These are phyloP conservation scores for Medicago truncatula DNA, from an alignment of 306 rosid species.

Conservation along the genomic window DNA sequence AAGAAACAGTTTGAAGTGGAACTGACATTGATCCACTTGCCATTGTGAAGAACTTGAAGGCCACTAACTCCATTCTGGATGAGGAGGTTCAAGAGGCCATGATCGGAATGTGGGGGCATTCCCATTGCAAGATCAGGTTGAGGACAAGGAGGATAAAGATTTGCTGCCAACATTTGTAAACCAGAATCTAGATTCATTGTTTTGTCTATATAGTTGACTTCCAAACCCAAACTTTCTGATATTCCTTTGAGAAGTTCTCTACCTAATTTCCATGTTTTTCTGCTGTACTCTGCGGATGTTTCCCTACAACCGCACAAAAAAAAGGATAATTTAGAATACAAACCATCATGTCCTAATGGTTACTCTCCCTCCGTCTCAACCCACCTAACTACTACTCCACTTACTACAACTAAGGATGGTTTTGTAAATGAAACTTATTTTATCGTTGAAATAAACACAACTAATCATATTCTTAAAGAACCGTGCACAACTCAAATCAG, in stretches of 20 bases:
- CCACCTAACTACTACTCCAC: too few relatives aligned
- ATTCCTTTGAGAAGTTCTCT: conserved; percentile 57
- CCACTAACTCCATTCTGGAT: conserved; percentile 64
- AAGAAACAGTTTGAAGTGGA: conserved; percentile 58
- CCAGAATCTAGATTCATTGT: conserved; percentile 55
- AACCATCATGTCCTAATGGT: not conserved
- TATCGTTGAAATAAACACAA: too few relatives aligned
- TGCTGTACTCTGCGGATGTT: conserved; percentile 48
- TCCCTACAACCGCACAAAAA: conserved; percentile 42
- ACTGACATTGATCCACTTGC: conserved; percentile 62
- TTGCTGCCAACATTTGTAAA: conserved; percentile 50
- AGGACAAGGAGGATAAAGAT: conserved; percentile 73
- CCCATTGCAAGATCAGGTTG: conserved; percentile 73
- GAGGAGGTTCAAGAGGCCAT: conserved; percentile 61
- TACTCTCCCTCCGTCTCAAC: too few relatives aligned
- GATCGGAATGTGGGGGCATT: conserved; percentile 77
- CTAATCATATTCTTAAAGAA: too few relatives aligned
- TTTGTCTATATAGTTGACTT: conserved; percentile 39
- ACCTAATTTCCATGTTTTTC: conserved; percentile 49
- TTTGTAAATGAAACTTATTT: too few relatives aligned
- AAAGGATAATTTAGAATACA: not conserved
- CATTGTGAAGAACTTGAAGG: conserved; percentile 67
- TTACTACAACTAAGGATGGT: too few relatives aligned
- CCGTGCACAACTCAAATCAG: too few relatives aligned
- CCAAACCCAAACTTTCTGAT: conserved; percentile 65